phyloP scores from a whole-genome alignment of 2,329 filamentous ascomycete species.

The Tolypocladium album region DNA sequence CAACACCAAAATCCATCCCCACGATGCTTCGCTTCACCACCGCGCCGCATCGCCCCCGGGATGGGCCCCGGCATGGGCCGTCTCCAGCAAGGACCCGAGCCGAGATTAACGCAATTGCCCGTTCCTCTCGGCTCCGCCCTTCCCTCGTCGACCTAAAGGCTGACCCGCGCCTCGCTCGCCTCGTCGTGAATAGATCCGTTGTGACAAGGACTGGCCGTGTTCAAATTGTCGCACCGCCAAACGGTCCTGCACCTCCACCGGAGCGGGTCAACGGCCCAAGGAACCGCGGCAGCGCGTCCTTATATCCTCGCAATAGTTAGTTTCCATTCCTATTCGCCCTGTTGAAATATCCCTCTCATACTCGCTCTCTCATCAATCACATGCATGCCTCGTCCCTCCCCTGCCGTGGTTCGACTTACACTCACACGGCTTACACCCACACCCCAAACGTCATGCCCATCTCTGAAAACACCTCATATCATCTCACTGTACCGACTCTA shows the following conservation, averaged over 20 bases:
- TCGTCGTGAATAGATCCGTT: constrained; percentile 35
- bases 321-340: constrained; percentile 3
- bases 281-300: constrained; percentile 45
- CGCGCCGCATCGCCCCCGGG: too few relatives aligned
- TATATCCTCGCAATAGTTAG: constrained; percentile 51
- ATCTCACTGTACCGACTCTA: background rate
- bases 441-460: background rate
- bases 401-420: background rate
- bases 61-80: too few relatives aligned
- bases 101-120: too few relatives aligned
- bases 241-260: constrained; percentile 43
- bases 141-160: background rate
- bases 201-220: constrained; percentile 47
- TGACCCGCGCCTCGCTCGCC: background rate
- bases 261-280: constrained; percentile 41
- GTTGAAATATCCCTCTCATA: background rate
- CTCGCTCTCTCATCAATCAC: background rate
- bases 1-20: background rate
- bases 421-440: background rate
- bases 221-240: constrained; percentile 45
- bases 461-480: background rate
- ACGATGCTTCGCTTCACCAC: too few relatives aligned
- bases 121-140: background rate
- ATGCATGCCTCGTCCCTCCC: background rate
- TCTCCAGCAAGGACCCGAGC: too few relatives aligned